These are phyloP conservation scores for Dictyostelium capitatum DNA, from an alignment of 78 protist genomes.

Conservation along the genomic window DNA sequence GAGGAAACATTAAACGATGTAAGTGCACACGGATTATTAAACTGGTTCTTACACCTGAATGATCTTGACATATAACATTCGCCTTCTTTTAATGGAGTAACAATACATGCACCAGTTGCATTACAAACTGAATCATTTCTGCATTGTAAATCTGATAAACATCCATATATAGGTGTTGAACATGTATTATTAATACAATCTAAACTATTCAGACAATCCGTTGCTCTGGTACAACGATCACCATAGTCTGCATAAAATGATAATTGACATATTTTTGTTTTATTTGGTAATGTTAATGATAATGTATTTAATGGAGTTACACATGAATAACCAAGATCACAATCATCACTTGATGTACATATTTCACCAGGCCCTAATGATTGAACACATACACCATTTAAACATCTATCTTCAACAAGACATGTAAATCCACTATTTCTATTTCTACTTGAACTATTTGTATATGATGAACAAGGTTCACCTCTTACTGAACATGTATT, in stretches of 20 bases:
- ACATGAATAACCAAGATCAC: constrained; percentile 14
- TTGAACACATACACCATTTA: constrained; percentile 9
- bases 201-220: neutral
- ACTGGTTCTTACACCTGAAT: neutral
- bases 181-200: constrained; percentile 6
- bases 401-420: neutral
- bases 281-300: constrained; percentile 3
- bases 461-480: neutral
- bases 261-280: neutral
- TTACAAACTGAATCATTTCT: neutral
- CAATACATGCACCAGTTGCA: neutral
- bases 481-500: neutral
- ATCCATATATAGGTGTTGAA: constrained; percentile 1
- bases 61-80: constrained; percentile 22
- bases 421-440: constrained; percentile 38
- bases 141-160: constrained; percentile 4
- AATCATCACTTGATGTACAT: neutral
- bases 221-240: neutral
- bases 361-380: neutral
- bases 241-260: constrained; percentile 14
- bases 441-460: neutral
- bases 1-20: neutral
- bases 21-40: neutral
- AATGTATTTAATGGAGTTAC: neutral
- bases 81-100: neutral